Conservation (phyloP, 352 stramenopile genomes). For the Elongisporangium undulatum region DNA sequence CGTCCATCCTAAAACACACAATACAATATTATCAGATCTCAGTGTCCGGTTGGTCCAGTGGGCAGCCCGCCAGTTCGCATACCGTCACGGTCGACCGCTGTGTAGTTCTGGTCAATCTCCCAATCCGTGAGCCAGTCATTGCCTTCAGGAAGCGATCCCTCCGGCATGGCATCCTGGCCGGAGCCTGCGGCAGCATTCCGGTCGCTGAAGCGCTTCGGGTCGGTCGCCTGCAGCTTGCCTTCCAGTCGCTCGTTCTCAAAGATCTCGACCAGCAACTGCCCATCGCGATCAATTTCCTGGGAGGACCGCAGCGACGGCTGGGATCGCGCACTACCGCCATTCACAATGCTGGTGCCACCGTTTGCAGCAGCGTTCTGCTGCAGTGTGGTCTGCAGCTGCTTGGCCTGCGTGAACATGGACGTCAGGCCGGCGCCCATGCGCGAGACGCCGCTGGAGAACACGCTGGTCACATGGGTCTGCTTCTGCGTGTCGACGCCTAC, state of each 20-base stretch:
- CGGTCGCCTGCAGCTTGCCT: slow-evolving; percentile 56
- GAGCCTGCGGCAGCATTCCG: slow-evolving; percentile 39
- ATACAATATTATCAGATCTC: slow-evolving; percentile 1
- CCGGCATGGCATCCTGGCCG: slow-evolving; percentile 64
- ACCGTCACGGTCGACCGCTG: slow-evolving; percentile 68
- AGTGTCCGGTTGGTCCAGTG: not conserved
- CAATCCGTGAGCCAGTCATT: slow-evolving; percentile 80
- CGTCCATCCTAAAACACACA: slow-evolving; percentile 44
- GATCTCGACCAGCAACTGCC: slow-evolving; percentile 70
- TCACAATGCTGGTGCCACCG: slow-evolving; percentile 11
- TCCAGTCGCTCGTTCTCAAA: slow-evolving; percentile 86
- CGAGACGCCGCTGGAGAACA: slow-evolving; percentile 64
- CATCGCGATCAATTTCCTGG: slow-evolving; percentile 62
- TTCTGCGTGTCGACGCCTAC: slow-evolving; percentile 26
- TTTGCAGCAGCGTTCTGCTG: slow-evolving; percentile 28
- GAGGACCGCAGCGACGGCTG: slow-evolving; percentile 32
- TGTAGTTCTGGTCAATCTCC: slow-evolving; percentile 83
- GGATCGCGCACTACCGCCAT: slow-evolving; percentile 10
- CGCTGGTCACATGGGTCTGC: slow-evolving; percentile 35
- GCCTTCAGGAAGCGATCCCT: slow-evolving; percentile 56
- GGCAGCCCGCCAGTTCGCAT: not conserved
- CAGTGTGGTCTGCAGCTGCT: slow-evolving; percentile 67
- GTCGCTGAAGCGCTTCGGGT: slow-evolving; percentile 76
- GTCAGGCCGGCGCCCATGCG: slow-evolving; percentile 60
- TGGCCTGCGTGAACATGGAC: slow-evolving; percentile 63